Percentiles rank a stretch among this genome's conserved stretches.
phyloP scores from a whole-genome alignment of 768 basidiomycete species.

The Pholiota conissans region DNA sequence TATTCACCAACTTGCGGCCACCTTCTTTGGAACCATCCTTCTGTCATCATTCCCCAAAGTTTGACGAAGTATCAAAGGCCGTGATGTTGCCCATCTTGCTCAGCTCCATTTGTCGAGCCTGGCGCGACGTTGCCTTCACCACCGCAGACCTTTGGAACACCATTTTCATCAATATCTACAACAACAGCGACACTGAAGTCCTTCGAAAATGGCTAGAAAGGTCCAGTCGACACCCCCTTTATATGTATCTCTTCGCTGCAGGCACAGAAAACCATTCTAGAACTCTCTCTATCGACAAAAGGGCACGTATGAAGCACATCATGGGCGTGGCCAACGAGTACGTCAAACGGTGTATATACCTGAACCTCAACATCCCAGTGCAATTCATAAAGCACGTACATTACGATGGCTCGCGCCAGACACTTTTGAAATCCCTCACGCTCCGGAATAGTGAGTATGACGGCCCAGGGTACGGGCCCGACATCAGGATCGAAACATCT shows the following conservation, averaged over 20 bases:
- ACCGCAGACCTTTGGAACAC: neutral
- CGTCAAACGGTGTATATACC: no score
- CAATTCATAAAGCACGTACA: no score
- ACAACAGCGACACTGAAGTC: neutral
- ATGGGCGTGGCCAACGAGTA: no score
- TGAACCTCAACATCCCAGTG: no score
- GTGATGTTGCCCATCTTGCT: neutral
- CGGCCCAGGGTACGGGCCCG: no score
- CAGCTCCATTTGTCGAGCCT: neutral
- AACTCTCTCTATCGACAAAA: neutral
- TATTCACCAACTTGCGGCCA: neutral
- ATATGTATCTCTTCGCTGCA: neutral
- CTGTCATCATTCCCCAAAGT: neutral
- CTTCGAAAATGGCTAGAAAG: neutral
- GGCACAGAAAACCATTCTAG: neutral
- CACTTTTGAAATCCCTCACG: no score
- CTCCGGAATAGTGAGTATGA: no score
- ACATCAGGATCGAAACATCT: no score
- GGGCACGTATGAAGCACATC: neutral
- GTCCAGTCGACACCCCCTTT: neutral
- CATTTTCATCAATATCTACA: neutral
- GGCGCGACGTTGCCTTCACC: neutral
- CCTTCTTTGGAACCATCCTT: neutral
- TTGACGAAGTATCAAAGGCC: neutral
- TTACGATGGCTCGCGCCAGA: no score